phyloP scores from a whole-genome alignment of 1,284 basidiomycete species.

The Termitomyces sp. region DNA sequence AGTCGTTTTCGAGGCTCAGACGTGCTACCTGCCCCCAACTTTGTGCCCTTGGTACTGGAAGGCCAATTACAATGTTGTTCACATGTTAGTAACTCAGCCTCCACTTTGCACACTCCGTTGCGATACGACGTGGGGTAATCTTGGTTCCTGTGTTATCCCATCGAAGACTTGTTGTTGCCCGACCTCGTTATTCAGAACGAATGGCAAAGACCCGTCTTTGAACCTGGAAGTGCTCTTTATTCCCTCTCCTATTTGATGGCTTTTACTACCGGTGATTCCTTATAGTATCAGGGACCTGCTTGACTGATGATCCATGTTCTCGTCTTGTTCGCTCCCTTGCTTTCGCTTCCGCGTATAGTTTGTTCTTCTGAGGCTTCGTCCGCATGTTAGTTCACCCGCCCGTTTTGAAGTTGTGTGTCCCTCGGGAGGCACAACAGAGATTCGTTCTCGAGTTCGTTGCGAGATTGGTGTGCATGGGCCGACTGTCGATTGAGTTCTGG shows the following conservation, averaged over 20 bases:
- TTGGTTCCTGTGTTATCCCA: constrained; percentile 23
- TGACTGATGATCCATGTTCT: constrained; percentile 18
- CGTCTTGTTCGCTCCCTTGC: constrained; percentile 10
- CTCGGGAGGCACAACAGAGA: constrained; percentile 33
- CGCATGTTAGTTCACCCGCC: constrained; percentile 24
- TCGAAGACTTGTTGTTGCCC: constrained; percentile 10
- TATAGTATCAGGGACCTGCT: constrained; percentile 13
- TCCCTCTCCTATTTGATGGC: constrained; percentile 21
- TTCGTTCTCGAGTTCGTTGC: constrained; percentile 30
- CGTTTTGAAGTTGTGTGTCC: constrained; percentile 30
- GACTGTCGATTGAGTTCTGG: constrained; percentile 13
- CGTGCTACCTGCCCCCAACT: constrained; percentile 28
- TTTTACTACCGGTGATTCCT: constrained; percentile 17
- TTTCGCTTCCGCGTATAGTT: constrained; percentile 1
- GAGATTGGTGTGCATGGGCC: constrained; percentile 9
- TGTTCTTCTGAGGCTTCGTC: background rate
- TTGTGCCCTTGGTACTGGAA: constrained; percentile 30
- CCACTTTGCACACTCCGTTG: constrained; percentile 20
- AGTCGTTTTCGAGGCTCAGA: constrained; percentile 19
- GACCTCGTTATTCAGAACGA: constrained; percentile 17
- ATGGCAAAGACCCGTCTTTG: constrained; percentile 29
- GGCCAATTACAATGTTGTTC: constrained; percentile 26
- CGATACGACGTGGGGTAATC: constrained; percentile 18
- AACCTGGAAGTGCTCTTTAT: constrained; percentile 16
- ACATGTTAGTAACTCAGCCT: constrained; percentile 27